Percentiles rank a stretch among this genome's conserved stretches.
Evolutionary conservation across 257 asterid species (phyloP).

Genomic region (Forsythia suspensa): DNA sequence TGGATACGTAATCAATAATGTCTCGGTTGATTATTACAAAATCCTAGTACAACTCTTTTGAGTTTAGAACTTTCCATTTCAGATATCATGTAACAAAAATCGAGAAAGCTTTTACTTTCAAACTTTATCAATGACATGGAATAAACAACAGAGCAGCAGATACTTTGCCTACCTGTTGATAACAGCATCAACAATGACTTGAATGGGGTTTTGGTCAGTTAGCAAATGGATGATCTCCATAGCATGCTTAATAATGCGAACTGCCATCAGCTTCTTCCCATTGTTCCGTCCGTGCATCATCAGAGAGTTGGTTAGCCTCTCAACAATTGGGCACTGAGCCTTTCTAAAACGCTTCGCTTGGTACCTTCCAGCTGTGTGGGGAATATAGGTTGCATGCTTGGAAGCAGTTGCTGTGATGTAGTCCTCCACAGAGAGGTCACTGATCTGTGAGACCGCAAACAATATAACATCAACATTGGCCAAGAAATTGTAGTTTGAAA

Average conservation of each 20-base stretch:
- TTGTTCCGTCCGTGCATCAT: slow-evolving; percentile 65
- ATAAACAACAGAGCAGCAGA: background rate
- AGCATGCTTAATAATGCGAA: slow-evolving; percentile 54
- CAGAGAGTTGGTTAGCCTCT: slow-evolving; percentile 66
- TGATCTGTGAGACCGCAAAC: slow-evolving; percentile 12
- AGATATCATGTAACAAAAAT: background rate
- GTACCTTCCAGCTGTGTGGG: slow-evolving; percentile 87
- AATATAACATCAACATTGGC: too few species aligned
- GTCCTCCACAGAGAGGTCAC: slow-evolving; percentile 59
- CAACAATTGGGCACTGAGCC: slow-evolving; percentile 89
- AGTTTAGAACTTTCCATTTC: background rate
- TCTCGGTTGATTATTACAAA: background rate
- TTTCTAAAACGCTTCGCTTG: slow-evolving; percentile 75
- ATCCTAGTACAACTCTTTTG: background rate
- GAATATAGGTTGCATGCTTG: slow-evolving; percentile 62
- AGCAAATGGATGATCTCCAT: slow-evolving; percentile 65
- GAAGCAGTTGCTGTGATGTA: slow-evolving; percentile 76
- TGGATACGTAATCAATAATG: too few species aligned
- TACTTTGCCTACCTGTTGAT: slow-evolving; percentile 42
- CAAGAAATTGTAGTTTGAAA: background rate
- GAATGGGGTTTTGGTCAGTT: slow-evolving; percentile 55
- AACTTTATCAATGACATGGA: background rate
- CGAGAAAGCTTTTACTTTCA: background rate
- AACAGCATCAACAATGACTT: slow-evolving; percentile 58
- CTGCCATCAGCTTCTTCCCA: slow-evolving; percentile 60